A percentile compares a stretch with the other conserved stretches of the same genome.
phyloP scores from a whole-genome alignment of 2,329 filamentous ascomycete genomes.

The Ceratocystis variospora region DNA sequence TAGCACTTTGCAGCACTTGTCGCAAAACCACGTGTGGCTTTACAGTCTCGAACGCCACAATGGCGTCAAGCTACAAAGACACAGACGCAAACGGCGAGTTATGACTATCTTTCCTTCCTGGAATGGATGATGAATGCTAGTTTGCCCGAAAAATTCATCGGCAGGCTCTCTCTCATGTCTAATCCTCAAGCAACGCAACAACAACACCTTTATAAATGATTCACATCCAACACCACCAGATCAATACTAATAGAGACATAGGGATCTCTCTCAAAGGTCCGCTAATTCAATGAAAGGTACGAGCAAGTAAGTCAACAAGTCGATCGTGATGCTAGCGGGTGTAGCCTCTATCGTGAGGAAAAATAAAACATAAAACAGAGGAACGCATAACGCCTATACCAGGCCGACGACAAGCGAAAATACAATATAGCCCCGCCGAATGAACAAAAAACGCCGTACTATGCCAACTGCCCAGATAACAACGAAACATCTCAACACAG shows the following conservation, averaged over 20 bases:
- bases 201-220: neutral
- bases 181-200: neutral
- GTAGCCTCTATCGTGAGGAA: neutral
- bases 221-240: neutral
- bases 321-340: neutral
- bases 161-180: neutral
- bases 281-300: too few relatives aligned
- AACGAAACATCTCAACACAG: neutral
- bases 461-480: neutral
- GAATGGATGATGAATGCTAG: neutral
- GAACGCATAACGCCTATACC: slow-evolving; percentile 11
- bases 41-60: slow-evolving; percentile 5
- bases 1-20: neutral
- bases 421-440: neutral
- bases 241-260: too few relatives aligned
- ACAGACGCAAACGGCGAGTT: slow-evolving; percentile 2
- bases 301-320: neutral
- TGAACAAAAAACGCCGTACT: neutral
- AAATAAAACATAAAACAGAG: neutral
- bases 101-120: neutral
- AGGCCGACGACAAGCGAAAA: slow-evolving; percentile 1
- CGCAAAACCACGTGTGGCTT: neutral
- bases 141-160: neutral
- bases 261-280: too few relatives aligned
- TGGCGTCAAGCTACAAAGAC: neutral